Evolutionary conservation across 2,329 filamentous ascomycete genomes (phyloP).

Genomic region (Talaromyces piceae): DNA sequence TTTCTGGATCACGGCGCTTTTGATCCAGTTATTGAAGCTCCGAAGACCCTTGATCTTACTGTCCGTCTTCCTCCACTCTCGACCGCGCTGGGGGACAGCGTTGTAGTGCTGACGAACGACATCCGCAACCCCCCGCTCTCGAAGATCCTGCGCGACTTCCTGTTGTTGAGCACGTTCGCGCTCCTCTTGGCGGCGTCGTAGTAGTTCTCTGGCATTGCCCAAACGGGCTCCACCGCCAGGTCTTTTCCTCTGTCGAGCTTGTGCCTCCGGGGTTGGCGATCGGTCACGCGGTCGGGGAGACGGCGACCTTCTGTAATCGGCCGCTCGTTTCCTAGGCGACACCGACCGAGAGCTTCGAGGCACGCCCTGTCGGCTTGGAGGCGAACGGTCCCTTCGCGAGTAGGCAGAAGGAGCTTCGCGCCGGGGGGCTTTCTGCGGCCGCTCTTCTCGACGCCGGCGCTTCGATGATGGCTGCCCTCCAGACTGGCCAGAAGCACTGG

Average conservation of each 20-base stretch:
- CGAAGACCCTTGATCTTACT: conserved; percentile 91
- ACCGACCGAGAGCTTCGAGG: conserved; percentile 13
- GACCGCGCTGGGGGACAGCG: conserved; percentile 81
- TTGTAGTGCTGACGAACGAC: conserved; percentile 94
- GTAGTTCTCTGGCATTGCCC: conserved; percentile 29
- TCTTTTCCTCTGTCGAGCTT: conserved; percentile 37
- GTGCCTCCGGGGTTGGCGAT: conserved; percentile 33
- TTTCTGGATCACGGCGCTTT: conserved; percentile 94
- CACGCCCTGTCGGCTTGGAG: conserved; percentile 13
- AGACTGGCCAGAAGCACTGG: conserved; percentile 17
- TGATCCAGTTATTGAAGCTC: conserved; percentile 98
- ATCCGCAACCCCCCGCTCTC: conserved; percentile 62
- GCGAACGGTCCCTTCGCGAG: conserved; percentile 31
- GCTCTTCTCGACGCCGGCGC: conserved; percentile 10
- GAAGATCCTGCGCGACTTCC: conserved; percentile 28
- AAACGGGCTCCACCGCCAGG: conserved; percentile 40
- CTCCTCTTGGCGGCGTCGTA: conserved; percentile 37
- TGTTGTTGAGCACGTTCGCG: conserved; percentile 35
- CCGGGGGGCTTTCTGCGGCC: conserved; percentile 24
- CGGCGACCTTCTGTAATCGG: conserved; percentile 28
- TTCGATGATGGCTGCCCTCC: conserved; percentile 5
- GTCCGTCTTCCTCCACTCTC: conserved; percentile 90
- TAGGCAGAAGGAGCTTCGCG: conserved; percentile 34
- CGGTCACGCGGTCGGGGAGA: conserved; percentile 35
- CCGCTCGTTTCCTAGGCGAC: conserved; percentile 15